Base-by-base conservation (phyloP, 192 early-diverging fungal genomes). In the Oehlia diaphana region DNA sequence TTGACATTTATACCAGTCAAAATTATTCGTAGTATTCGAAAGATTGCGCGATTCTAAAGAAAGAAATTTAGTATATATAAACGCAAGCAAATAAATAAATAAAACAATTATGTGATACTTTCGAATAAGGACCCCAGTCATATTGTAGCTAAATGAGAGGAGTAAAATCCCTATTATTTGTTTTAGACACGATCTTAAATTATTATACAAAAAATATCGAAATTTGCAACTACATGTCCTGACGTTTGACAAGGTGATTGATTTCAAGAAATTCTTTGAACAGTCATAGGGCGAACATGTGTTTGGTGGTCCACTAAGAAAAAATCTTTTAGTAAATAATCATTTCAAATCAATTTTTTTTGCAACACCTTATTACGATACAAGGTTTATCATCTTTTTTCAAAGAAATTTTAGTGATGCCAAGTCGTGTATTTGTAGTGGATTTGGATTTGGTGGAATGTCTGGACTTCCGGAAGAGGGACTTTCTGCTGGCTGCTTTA, bases 231-330 rank as follows among this genome's bases (percentile, higher is more conserved):
- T 26, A 26, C 26, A 26, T 26, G 26, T 26, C 26, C 26, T 72
- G 37, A 39, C 47, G 53, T 72, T 49, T 72, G 47, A 72, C 71
- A 72, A n/a, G 47, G 71, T 10, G 71, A 72, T 49, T 72, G 23
- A 72, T 72, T 72, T 49, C 71, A 72, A 19, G 71, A 72, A 47
- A 72, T 72, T 42, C 71, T 35, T 42, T 72, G 71, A 19, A 42
- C 44, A 72, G 35, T 23, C 7, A 23, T 47, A n/a, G 71, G 71
- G 23, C 4, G 71, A 26, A 72, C n/a, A n/a, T 47, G 8, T n/a
- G 9, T 72, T 72, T 49, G 71, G 9, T 53, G 49, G 49, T 8
- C 71, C 71, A 49, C 71, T 72, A 44, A 44, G 9, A 44, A 44
- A 44, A 37, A 31, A 37, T 2, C 6, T 37, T 37, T 37, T 37